Evolutionary conservation across 1,139 yeast genomes (phyloP).

Genomic region (Blastobotrys aristatus): DNA sequence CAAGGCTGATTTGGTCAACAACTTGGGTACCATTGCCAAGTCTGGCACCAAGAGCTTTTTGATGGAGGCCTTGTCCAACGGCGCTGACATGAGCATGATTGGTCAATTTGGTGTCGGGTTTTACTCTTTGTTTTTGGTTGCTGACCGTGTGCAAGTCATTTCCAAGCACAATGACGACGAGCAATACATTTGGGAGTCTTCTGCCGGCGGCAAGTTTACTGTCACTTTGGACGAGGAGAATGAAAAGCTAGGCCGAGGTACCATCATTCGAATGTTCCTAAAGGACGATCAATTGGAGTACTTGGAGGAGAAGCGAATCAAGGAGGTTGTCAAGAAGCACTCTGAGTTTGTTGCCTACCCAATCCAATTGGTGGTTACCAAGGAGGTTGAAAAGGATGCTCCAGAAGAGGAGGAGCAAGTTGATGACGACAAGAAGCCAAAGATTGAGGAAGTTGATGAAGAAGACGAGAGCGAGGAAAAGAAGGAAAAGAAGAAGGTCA

Average conservation of each 20-base stretch:
- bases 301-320: slow-evolving; percentile 98
- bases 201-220: slow-evolving; percentile 99
- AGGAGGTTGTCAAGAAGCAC: slow-evolving; percentile 99
- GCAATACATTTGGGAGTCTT: slow-evolving; percentile 99
- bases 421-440: slow-evolving; percentile 60
- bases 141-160: slow-evolving; percentile 97
- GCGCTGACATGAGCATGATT: slow-evolving; percentile 99
- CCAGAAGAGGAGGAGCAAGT: slow-evolving; percentile 58
- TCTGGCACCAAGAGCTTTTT: slow-evolving; percentile 96
- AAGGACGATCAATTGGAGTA: slow-evolving; percentile 99
- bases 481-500: slow-evolving; percentile 72
- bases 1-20: slow-evolving; percentile 97
- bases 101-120: slow-evolving; percentile 99
- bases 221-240: slow-evolving; percentile 82
- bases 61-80: slow-evolving; percentile 98
- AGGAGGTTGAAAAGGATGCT: slow-evolving; percentile 96
- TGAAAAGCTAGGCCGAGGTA: slow-evolving; percentile 91
- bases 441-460: slow-evolving; percentile 66
- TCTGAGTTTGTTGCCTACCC: slow-evolving; percentile 99
- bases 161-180: slow-evolving; percentile 99
- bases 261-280: slow-evolving; percentile 90
- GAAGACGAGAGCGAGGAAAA: slow-evolving; percentile 58
- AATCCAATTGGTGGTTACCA: slow-evolving; percentile 95
- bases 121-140: slow-evolving; percentile 98
- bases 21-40: slow-evolving; percentile 99